Percentiles rank a stretch among this genome's conserved stretches.
These are phyloP conservation scores for Eucalyptus fibrosa DNA, from an alignment of 345 rosid genomes.

Conservation along the genomic window DNA sequence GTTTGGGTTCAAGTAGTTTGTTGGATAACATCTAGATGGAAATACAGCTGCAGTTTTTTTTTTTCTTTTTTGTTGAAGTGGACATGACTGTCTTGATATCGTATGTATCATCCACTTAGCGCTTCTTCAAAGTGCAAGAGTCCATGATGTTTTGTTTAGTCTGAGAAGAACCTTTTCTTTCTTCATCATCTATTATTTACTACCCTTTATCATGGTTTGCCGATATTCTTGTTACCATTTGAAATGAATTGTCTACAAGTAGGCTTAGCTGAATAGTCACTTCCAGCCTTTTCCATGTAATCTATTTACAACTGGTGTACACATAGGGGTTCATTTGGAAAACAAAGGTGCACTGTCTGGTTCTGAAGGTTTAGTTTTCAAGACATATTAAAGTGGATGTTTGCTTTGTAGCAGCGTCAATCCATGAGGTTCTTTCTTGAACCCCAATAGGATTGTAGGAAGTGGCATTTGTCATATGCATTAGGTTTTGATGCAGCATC, in stretches of 20 bases:
- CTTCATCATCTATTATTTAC: not conserved
- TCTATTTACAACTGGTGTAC: not conserved
- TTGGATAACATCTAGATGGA: not conserved
- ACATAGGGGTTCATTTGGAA: not conserved
- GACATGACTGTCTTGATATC: not conserved
- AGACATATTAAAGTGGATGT: not conserved
- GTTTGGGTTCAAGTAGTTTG: not conserved
- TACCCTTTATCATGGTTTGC: not conserved
- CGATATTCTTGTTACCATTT: not conserved
- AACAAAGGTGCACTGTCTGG: not conserved
- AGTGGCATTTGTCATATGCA: not conserved
- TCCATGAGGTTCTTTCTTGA: not conserved
- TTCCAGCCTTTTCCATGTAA: not conserved
- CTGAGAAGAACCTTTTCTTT: not conserved
- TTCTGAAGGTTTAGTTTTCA: not conserved
- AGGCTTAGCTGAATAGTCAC: not conserved
- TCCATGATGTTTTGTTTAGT: not conserved
- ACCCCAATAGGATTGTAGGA: not conserved
- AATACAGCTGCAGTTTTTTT: not conserved
- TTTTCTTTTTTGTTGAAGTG: not conserved
- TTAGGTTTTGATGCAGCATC: not conserved
- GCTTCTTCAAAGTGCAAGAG: not conserved
- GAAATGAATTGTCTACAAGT: not conserved
- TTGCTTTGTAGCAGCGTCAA: not conserved
- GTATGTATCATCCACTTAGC: not conserved